Percentiles rank a stretch among this genome's conserved stretches.
Evolutionary conservation across 345 rosid species (phyloP).

Genomic region (Kandelia obovata): DNA sequence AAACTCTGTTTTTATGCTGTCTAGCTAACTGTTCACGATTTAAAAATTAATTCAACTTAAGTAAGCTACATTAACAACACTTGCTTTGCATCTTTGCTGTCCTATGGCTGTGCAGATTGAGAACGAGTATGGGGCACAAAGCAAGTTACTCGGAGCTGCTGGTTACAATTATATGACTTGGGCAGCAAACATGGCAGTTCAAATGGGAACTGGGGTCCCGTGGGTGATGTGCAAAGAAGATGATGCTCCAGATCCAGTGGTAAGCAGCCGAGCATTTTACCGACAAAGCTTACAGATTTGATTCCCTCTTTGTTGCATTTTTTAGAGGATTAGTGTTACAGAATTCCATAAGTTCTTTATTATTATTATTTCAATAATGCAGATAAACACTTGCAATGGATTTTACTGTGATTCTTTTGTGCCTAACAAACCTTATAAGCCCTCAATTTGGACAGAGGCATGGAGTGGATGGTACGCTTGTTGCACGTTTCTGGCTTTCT

Average conservation of each 20-base stretch:
- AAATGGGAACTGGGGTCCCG: conserved; percentile 84
- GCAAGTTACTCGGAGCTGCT: conserved; percentile 64
- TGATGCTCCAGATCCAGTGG: conserved; percentile 99
- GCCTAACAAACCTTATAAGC: conserved; percentile 95
- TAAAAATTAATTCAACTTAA: too few relatives aligned
- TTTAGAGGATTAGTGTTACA: neutral
- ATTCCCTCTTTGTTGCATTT: neutral
- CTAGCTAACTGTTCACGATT: too few relatives aligned
- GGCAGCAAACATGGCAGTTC: conserved; percentile 97
- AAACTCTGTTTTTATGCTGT: neutral
- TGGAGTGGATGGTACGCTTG: conserved; percentile 94
- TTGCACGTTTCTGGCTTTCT: conserved; percentile 4
- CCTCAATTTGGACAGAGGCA: conserved; percentile 96
- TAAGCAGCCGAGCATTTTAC: conserved; percentile 22
- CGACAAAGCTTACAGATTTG: neutral
- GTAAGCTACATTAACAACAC: neutral
- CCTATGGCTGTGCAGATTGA: conserved; percentile 59
- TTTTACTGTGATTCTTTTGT: conserved; percentile 96
- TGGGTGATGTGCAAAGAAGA: conserved; percentile 99
- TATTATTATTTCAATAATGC: conserved; percentile 9
- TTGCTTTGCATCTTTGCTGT: neutral
- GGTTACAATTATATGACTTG: conserved; percentile 87
- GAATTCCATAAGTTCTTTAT: neutral
- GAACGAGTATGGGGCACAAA: conserved; percentile 93
- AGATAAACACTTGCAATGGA: conserved; percentile 99